A percentile compares a stretch with the other conserved stretches of the same genome.
These are phyloP conservation scores for Penicillium malachiteum DNA, from an alignment of 495 filamentous ascomycete species.

Conservation along the genomic window DNA sequence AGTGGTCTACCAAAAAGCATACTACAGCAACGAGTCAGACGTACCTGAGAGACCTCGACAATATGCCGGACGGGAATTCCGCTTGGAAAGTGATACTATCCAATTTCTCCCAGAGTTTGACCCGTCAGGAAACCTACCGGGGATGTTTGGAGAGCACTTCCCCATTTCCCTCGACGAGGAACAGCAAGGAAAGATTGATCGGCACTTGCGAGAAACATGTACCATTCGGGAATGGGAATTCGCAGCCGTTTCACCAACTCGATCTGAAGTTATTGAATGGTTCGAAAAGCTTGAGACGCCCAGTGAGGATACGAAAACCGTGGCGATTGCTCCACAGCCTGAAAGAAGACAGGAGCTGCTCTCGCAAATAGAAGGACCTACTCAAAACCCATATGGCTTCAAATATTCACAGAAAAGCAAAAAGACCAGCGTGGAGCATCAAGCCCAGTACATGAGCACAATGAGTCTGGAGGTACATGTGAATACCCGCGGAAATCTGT, in stretches of 20 bases:
- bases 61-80: constrained; percentile 89
- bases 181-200: constrained; percentile 50
- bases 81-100: constrained; percentile 67
- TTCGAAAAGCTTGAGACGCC: constrained; percentile 40
- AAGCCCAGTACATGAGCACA: constrained; percentile 91
- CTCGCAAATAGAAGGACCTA: constrained; percentile 87
- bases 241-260: constrained; percentile 62
- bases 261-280: constrained; percentile 71
- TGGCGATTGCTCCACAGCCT: constrained; percentile 9
- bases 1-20: constrained; percentile 81
- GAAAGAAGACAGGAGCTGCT: constrained; percentile 41
- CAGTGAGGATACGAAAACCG: constrained; percentile 1
- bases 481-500: constrained; percentile 76
- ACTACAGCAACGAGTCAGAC: constrained; percentile 83
- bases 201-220: constrained; percentile 42
- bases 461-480: constrained; percentile 97
- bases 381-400: constrained; percentile 81
- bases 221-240: constrained; percentile 41
- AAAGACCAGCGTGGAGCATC: constrained; percentile 75
- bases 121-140: constrained; percentile 54
- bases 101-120: constrained; percentile 83
- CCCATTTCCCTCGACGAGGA: constrained; percentile 44
- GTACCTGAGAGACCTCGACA: constrained; percentile 76
- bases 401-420: constrained; percentile 80
- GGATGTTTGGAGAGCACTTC: constrained; percentile 54